phyloP scores from a whole-genome alignment of 2,329 filamentous ascomycete species.

The Delphinella strobiligena region DNA sequence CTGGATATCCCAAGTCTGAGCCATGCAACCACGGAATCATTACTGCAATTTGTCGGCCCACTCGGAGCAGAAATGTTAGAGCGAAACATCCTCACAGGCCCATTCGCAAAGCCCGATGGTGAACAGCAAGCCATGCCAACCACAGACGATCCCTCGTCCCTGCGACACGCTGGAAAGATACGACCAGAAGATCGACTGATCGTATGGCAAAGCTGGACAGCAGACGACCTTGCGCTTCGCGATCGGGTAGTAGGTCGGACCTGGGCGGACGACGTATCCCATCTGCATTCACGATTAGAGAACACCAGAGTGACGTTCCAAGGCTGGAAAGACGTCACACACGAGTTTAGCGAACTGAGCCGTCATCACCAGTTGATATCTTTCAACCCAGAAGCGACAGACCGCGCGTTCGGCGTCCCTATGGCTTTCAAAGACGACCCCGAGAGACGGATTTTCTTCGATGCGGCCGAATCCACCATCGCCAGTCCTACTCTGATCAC shows the following conservation, averaged over 20 bases:
- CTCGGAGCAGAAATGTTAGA: slow-evolving; percentile 62
- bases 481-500: slow-evolving; percentile 4
- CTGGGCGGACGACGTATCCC: slow-evolving; percentile 42
- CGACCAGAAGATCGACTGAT: slow-evolving; percentile 51
- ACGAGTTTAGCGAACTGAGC: neutral
- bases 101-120: slow-evolving; percentile 53
- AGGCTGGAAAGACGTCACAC: slow-evolving; percentile 4
- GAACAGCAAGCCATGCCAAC: slow-evolving; percentile 20
- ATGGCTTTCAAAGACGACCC: slow-evolving; percentile 2
- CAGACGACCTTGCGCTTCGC: slow-evolving; percentile 43
- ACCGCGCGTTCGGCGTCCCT: neutral
- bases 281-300: neutral
- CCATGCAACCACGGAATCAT: slow-evolving; percentile 31
- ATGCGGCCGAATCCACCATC: slow-evolving; percentile 1
- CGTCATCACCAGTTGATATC: neutral
- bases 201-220: slow-evolving; percentile 44
- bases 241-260: slow-evolving; percentile 51
- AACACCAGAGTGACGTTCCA: slow-evolving; percentile 4
- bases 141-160: slow-evolving; percentile 14
- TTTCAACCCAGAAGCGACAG: neutral
- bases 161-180: slow-evolving; percentile 60
- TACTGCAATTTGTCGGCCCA: slow-evolving; percentile 46
- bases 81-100: slow-evolving; percentile 45
- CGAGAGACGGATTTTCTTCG: slow-evolving; percentile 2
- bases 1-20: slow-evolving; percentile 35